Evolutionary conservation across 257 asterid species (phyloP), one percentile per base, ranked within the genome.

Genomic region (Fraxinus americana): DNA sequence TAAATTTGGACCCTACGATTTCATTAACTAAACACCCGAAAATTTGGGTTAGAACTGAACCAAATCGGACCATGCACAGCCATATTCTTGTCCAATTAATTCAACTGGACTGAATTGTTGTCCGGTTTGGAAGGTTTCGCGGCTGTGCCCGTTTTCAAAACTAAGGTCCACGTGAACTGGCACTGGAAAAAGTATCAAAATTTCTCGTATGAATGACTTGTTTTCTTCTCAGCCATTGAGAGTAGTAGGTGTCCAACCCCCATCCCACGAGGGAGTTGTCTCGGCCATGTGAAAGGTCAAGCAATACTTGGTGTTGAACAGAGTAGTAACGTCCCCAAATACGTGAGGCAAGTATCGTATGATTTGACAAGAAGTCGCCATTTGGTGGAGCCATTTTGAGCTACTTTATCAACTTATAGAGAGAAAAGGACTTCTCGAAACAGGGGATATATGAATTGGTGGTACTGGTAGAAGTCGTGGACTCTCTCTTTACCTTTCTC

Each of bases 401-500:
- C 81, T 75, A 76, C 83, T 34, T 71, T 79, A 50, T 23, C 83
- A 76, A 81, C 70, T 50, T 67, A 82, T 45, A 76, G 77, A 71
- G 79, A 80, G 81, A 70, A 75, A 38, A 66, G 67, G 48, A 32
- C 48, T 45, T 70, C 67, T 67, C 34, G 5, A 41, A 74, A 57
- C 35, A 79, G 72, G 54, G 84, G 88, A 78, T 73, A 41, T 0
- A 76, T 83, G 85, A 83, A 85, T 79, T 70, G 90, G 88, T 88
- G 91, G 91, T 79, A 85, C 34, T 2, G 34, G 34, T 32, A 32
- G 34, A 32, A 32, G 86, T 87, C 96, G 97, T 90, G 97, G 98
- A 88, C 91, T 87, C 85, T 79, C 85, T 87, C 84, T 41, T 85
- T 78, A 87, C 91, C 97, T 87, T 83, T 87, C 82, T 91, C 85